phyloP scores from a whole-genome alignment of 352 stramenopile species.

The Elongisporangium senticosum region DNA sequence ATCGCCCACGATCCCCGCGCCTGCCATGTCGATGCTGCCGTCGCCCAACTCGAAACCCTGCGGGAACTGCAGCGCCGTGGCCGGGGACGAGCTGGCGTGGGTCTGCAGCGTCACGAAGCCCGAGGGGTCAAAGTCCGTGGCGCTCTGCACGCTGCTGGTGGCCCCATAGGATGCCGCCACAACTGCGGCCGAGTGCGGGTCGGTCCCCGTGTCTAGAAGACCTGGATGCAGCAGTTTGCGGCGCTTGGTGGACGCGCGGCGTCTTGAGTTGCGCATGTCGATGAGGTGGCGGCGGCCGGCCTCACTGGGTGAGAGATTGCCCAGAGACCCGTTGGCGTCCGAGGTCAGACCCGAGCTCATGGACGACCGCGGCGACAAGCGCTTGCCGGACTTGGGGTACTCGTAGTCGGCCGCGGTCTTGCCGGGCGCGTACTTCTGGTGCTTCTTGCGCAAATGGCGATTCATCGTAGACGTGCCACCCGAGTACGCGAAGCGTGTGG shows the following conservation, averaged over 20 bases:
- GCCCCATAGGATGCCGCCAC: slow-evolving; percentile 1
- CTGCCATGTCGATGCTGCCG: slow-evolving; percentile 34
- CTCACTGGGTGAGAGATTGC: slow-evolving; percentile 40
- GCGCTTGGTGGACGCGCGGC: slow-evolving; percentile 36
- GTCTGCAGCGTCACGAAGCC: slow-evolving; percentile 47
- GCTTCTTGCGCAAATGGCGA: slow-evolving; percentile 74
- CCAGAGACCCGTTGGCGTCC: slow-evolving; percentile 22
- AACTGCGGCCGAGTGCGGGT: slow-evolving; percentile 11
- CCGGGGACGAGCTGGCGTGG: slow-evolving; percentile 10
- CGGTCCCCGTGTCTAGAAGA: slow-evolving; percentile 18
- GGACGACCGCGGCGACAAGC: slow-evolving; percentile 7
- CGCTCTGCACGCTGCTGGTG: neutral
- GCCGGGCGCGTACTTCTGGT: slow-evolving; percentile 72
- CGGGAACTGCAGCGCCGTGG: slow-evolving; percentile 43
- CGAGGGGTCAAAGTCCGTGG: slow-evolving; percentile 58
- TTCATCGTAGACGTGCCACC: slow-evolving; percentile 83
- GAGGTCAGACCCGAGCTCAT: slow-evolving; percentile 4
- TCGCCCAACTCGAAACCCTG: slow-evolving; percentile 49
- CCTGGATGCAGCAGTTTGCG: slow-evolving; percentile 31
- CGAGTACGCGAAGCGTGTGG: slow-evolving; percentile 76
- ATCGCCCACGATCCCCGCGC: slow-evolving; percentile 19
- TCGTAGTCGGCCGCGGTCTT: slow-evolving; percentile 75
- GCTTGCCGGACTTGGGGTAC: slow-evolving; percentile 19
- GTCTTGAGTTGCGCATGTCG: slow-evolving; percentile 46
- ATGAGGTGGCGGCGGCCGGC: slow-evolving; percentile 43